Conservation (phyloP, 495 filamentous ascomycete species). For the Xylaria cubensis region DNA sequence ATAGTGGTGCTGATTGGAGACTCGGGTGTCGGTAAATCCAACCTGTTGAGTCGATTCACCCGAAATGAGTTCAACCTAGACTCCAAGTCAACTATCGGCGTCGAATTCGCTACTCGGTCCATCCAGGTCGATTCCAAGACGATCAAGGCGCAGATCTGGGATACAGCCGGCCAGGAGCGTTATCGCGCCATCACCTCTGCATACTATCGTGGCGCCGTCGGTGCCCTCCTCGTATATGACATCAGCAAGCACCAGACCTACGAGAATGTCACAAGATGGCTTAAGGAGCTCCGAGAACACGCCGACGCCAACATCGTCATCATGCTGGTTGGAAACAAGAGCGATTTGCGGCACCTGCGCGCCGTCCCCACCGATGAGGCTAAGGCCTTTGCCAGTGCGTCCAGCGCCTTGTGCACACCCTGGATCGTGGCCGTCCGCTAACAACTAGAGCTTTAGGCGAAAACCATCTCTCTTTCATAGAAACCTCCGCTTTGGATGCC, state of each 20-base stretch:
- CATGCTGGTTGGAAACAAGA: slow-evolving; percentile 99
- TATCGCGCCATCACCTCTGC: slow-evolving; percentile 99
- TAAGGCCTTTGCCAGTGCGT: slow-evolving; percentile 95
- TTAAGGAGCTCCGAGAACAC: slow-evolving; percentile 98
- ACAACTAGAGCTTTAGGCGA: slow-evolving; percentile 66
- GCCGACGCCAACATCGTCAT: slow-evolving; percentile 99
- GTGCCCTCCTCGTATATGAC: slow-evolving; percentile 97
- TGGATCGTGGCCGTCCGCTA: slow-evolving; percentile 27
- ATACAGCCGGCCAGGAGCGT: slow-evolving; percentile 98
- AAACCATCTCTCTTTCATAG: slow-evolving; percentile 96
- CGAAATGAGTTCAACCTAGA: slow-evolving; percentile 99
- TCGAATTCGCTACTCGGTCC: slow-evolving; percentile 97
- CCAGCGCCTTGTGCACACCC: not conserved
- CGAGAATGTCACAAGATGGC: slow-evolving; percentile 98
- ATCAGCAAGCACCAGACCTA: slow-evolving; percentile 99
- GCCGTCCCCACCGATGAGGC: slow-evolving; percentile 98
- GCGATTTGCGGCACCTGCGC: slow-evolving; percentile 97
- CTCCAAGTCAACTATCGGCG: slow-evolving; percentile 99
- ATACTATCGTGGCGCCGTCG: slow-evolving; percentile 97
- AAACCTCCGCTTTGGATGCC: slow-evolving; percentile 97
- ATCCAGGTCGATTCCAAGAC: slow-evolving; percentile 99
- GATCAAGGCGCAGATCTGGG: slow-evolving; percentile 99
- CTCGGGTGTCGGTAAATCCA: slow-evolving; percentile 99
- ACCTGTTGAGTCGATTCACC: slow-evolving; percentile 98
- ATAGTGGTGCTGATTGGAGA: slow-evolving; percentile 98